Evolutionary conservation across 805 yeast species (phyloP), one percentile per base, ranked within the genome.

Genomic region (Isabelozyma pseudorhagii): DNA sequence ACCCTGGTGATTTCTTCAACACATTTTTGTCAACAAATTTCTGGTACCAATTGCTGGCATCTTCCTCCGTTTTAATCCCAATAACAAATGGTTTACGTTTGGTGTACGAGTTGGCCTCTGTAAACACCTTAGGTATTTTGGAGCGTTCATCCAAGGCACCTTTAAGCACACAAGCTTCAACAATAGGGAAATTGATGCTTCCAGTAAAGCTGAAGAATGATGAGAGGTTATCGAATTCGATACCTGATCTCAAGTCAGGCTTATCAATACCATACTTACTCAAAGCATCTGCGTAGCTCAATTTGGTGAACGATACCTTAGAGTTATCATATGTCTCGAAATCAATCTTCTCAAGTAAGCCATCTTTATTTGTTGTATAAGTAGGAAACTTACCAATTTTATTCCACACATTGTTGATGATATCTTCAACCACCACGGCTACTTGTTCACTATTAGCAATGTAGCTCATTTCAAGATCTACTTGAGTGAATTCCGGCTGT

Each of bases 401-500:
- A 3, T 61, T 61, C 92, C 96, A 90, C 1, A 84, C 72, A 1
- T 62, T 61, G 5, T 66, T 62, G 0, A 90, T 78, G 0, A 87
- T 62, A 11, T 71, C 69, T 58, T 86, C 87, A 2, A 93, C 83
- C 0, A 82, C 84, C 0, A 62, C 49, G 64, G 81, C 83, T 5
- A 94, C 96, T 50, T 72, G 75, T 55, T 88, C 89, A 13, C 74
- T 69, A 31, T 82, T 81, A 53, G 76, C 75, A 3, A 92, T 85
- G 71, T 85, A 94, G 15, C 92, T 81, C 93, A 94, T 86, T 66
- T 94, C 99, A 68, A 94, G 58, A 74, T 94, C 99, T n/a, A 94
- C 71, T 68, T 94, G 99, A 0, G 99, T 94, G 65, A 94, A 94
- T 64, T 94, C 99, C 0, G 98, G 98, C 68, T 94, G 99, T 67